phyloP scores from a whole-genome alignment of 352 stramenopile genomes.

The Phytophthora fragariae region DNA sequence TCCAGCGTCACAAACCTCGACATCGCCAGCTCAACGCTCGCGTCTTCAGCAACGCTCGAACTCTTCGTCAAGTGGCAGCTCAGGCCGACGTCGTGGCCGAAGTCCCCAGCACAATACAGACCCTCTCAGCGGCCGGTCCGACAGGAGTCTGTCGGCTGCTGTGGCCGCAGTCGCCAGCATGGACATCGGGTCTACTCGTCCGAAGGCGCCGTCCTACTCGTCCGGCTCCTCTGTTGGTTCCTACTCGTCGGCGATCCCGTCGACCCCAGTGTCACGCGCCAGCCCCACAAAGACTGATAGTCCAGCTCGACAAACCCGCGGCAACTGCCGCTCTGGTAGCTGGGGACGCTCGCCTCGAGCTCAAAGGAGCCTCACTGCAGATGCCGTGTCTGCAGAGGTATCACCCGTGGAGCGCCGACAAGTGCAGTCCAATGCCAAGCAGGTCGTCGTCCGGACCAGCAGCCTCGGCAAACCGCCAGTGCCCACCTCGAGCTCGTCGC shows the following conservation, averaged over 20 bases:
- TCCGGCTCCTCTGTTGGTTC: conserved; percentile 29
- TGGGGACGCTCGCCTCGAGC: conserved; percentile 19
- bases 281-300: conserved; percentile 5
- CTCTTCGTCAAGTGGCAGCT: conserved; percentile 27
- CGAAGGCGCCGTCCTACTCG: conserved; percentile 32
- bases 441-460: conserved; percentile 10
- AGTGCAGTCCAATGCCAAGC: conserved; percentile 17
- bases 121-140: conserved; percentile 19
- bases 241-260: conserved; percentile 21
- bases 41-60: conserved; percentile 1
- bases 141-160: conserved; percentile 27
- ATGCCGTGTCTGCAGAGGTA: conserved; percentile 5
- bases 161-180: conserved; percentile 20
- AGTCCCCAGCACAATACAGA: conserved; percentile 21
- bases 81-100: conserved; percentile 5
- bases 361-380: conserved; percentile 7
- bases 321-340: conserved; percentile 29
- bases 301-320: conserved; percentile 14
- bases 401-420: conserved; percentile 11
- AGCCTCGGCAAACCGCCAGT: conserved; percentile 29
- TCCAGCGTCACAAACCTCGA: background rate
- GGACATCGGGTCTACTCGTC: conserved; percentile 3
- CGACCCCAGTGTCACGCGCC: conserved; percentile 6
- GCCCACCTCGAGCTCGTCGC: conserved; percentile 18
- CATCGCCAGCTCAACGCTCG: background rate